These are phyloP conservation scores for Ustulina deusta DNA, from an alignment of 2,329 filamentous ascomycete species.

Conservation along the genomic window DNA sequence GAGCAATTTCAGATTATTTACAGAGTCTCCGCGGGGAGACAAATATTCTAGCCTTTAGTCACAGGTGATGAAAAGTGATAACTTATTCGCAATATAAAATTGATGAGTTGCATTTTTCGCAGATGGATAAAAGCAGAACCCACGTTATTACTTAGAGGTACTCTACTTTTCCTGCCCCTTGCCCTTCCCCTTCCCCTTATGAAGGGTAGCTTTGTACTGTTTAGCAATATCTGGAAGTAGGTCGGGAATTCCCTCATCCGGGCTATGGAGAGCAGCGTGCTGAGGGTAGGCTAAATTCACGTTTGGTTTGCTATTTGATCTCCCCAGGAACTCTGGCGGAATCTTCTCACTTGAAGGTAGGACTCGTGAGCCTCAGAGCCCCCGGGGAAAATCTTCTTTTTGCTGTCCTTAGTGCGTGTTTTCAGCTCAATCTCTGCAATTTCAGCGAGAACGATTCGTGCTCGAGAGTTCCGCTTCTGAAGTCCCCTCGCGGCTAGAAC, in stretches of 20 bases:
- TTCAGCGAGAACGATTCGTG: background rate
- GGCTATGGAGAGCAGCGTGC: background rate
- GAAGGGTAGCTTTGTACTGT: background rate
- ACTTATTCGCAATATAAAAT: too few relatives aligned
- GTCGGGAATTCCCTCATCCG: background rate
- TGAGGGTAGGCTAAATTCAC: background rate
- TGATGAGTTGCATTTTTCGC: too few relatives aligned
- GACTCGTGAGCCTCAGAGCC: background rate
- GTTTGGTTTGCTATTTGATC: background rate
- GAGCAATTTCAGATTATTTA: too few relatives aligned
- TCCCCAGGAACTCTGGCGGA: background rate
- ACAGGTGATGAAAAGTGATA: too few relatives aligned
- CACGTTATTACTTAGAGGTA: too few relatives aligned
- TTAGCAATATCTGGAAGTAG: background rate
- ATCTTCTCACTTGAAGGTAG: background rate
- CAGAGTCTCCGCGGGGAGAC: too few relatives aligned
- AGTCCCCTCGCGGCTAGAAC: background rate
- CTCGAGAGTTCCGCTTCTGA: background rate
- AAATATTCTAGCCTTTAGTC: too few relatives aligned
- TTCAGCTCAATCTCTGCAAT: background rate
- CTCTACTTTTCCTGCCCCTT: background rate
- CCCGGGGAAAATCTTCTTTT: background rate
- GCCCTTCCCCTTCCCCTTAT: too few relatives aligned
- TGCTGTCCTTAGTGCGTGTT: too few relatives aligned
- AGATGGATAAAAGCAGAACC: too few relatives aligned